Base-by-base conservation (phyloP, 805 yeast species). In the Isabelozyma pseudorhagii region DNA sequence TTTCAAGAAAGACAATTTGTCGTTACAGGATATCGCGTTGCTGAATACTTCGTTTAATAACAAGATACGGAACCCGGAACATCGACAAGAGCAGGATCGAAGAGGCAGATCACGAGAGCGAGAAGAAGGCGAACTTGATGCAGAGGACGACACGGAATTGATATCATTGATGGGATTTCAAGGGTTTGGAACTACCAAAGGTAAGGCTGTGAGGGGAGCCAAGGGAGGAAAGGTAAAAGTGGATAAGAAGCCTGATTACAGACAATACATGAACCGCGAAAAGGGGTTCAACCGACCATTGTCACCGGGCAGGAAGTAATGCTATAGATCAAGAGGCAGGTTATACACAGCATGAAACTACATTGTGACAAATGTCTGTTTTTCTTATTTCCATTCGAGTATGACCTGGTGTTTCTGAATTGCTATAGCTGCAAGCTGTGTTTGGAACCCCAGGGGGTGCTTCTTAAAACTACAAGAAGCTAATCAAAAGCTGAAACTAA, bases 251-350 rank as follows among this genome's bases (percentile, higher is more conserved):
- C 66, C 80, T 0, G 74, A 74, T 40, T 82, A 79, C 58, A 69
- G 87, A 56, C 86, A 82, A 61, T 82, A 82, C 53, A 81, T 81
- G 82, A 82, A 81, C 58, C 66, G 84, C 49, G 71, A 63, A 11
- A 79, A 77, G 54, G 85, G 85, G 3, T 80, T 79, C 61, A 81
- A 80, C 55, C 64, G 85, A 47, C 75, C 81, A 1, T 60, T 81
- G 38, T 80, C 84, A 2, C 85, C 84, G 1, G 61, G 67, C 4
- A 64, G 72, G n/a, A 55, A 48, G 10, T 40, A 50, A 17, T 6
- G 28, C 7, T 42, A 17, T 25, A 43, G 8, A 11, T 5, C 7
- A 10, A 10, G 36, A 31, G 36, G 8, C 36, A 31, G 36, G 8
- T 9, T 13, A 8, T 42, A 31, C 11, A 46, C 5, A 46, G 5